A percentile compares a stretch with the other conserved stretches of the same genome.
Conservation (phyloP, 2,329 filamentous ascomycete genomes). For the Dothideomycetes sp. region DNA sequence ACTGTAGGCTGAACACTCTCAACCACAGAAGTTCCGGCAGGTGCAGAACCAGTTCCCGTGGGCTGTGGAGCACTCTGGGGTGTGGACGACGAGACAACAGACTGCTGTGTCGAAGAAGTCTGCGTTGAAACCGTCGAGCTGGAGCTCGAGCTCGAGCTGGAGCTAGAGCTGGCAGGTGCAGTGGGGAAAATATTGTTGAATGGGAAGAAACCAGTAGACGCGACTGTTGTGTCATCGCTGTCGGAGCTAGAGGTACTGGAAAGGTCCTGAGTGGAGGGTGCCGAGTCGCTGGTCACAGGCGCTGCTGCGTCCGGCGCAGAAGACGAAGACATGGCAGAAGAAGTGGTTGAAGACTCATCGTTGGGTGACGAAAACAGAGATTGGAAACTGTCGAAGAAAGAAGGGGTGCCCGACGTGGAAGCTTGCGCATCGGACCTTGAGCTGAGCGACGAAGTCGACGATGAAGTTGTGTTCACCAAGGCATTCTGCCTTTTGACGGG, state of each 20-base stretch:
- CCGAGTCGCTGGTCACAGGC: constrained; percentile 6
- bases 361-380: constrained; percentile 1
- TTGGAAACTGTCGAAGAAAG: neutral
- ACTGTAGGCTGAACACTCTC: constrained; percentile 10
- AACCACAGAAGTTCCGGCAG: neutral
- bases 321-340: constrained; percentile 2
- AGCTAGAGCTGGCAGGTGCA: constrained; percentile 2
- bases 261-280: neutral
- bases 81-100: too few relatives aligned
- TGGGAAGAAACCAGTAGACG: constrained; percentile 15
- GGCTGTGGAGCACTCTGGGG: too few relatives aligned
- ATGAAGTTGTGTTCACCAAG: constrained; percentile 19
- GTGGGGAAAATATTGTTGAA: constrained; percentile 15
- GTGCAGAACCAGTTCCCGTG: neutral
- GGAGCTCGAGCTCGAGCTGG: neutral
- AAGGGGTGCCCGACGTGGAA: neutral
- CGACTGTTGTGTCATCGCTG: neutral
- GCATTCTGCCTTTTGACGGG: constrained; percentile 36
- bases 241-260: neutral
- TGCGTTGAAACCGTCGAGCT: neutral
- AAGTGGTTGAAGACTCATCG: constrained; percentile 3
- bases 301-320: constrained; percentile 14
- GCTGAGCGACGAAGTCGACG: constrained; percentile 1
- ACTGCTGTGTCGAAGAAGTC: constrained; percentile 2
- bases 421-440: neutral